Evolutionary conservation across 2,329 filamentous ascomycete genomes (phyloP).

Genomic region (Calonectria henricotiae): DNA sequence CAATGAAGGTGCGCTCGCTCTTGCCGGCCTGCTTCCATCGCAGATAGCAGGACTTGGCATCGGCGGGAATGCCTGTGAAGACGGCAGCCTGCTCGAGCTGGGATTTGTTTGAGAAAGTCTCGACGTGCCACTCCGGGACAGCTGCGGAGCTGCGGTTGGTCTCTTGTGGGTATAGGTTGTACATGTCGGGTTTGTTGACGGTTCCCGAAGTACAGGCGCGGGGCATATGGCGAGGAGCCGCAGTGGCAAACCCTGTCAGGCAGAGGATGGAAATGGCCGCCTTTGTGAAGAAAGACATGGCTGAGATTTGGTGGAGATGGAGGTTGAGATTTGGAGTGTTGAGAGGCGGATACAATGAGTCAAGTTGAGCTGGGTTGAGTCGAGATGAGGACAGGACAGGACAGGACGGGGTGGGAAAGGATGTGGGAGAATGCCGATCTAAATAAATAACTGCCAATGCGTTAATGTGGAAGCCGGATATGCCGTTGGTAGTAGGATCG

Average conservation of each 20-base stretch:
- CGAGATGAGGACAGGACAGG: neutral
- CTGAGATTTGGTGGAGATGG: neutral
- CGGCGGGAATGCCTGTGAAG: conserved; percentile 25
- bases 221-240: conserved; percentile 22
- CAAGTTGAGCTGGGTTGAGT: neutral
- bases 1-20: conserved; percentile 29
- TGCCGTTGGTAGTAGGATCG: conserved; percentile 17
- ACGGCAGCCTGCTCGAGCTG: conserved; percentile 31
- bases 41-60: conserved; percentile 21
- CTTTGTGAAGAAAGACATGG: conserved; percentile 25
- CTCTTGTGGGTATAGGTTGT: conserved; percentile 29
- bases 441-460: conserved; percentile 16
- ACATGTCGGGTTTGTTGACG: conserved; percentile 17
- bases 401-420: neutral
- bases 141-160: conserved; percentile 2
- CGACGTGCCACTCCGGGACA: conserved; percentile 21
- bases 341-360: neutral
- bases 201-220: conserved; percentile 23
- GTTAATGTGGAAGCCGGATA: conserved; percentile 3
- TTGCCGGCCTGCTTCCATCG: conserved; percentile 23
- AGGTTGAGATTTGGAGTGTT: neutral
- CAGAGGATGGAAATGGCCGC: conserved; percentile 21
- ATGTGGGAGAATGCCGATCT: conserved; percentile 19
- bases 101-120: conserved; percentile 30
- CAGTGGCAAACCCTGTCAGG: conserved; percentile 14